Conservation (phyloP, 2,329 filamentous ascomycete species). For the Lachnellula hyalina region DNA sequence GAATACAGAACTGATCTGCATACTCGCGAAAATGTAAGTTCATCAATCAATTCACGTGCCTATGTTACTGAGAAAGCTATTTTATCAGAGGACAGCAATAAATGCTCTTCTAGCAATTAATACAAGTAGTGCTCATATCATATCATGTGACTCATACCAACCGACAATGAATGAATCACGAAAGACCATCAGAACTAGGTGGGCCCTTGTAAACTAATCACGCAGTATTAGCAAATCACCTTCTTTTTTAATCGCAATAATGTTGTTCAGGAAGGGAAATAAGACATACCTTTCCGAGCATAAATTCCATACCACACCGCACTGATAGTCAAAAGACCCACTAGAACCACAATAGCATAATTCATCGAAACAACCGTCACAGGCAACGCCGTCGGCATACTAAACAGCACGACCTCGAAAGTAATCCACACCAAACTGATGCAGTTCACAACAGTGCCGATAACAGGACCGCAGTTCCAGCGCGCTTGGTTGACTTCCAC, state of each 20-base stretch:
- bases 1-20: no score
- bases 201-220: slow-evolving; percentile 20
- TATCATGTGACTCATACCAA: background rate
- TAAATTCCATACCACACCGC: slow-evolving; percentile 46
- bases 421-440: slow-evolving; percentile 52
- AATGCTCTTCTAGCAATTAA: no score
- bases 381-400: slow-evolving; percentile 56
- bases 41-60: no score
- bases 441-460: slow-evolving; percentile 44
- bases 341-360: slow-evolving; percentile 45
- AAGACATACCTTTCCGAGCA: slow-evolving; percentile 43
- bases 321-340: slow-evolving; percentile 46
- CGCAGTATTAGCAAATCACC: background rate
- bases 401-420: slow-evolving; percentile 58
- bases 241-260: background rate
- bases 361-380: slow-evolving; percentile 56
- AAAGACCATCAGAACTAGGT: slow-evolving; percentile 20
- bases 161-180: background rate
- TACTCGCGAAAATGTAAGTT: no score
- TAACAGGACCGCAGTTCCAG: slow-evolving; percentile 54
- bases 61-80: no score
- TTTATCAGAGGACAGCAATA: no score
- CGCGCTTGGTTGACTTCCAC: slow-evolving; percentile 47
- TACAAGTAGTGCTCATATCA: no score
- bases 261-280: background rate